Evolutionary conservation across 2,329 filamentous ascomycete genomes (phyloP).

Genomic region (Davidsoniella australis): DNA sequence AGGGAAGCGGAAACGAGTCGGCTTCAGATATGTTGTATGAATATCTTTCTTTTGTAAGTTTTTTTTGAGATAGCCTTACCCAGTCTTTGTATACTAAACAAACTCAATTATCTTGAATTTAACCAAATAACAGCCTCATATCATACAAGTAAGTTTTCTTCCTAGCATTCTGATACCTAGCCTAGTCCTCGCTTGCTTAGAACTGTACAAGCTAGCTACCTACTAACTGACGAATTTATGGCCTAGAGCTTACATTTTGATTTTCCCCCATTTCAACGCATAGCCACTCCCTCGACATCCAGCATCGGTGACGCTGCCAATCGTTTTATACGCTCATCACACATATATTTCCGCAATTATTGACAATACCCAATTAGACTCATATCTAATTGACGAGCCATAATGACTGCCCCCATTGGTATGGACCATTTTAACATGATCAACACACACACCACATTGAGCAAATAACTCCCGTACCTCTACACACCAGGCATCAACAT

Average conservation of each 20-base stretch:
- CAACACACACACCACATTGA: background rate
- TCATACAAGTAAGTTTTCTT: too few species aligned
- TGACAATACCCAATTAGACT: too few species aligned
- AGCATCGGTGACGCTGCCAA: too few species aligned
- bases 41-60: background rate
- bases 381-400: background rate
- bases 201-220: too few species aligned
- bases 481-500: background rate
- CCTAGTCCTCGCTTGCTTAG: too few species aligned
- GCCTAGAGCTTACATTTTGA: background rate
- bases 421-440: background rate
- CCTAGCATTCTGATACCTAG: background rate
- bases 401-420: slow-evolving; percentile 9
- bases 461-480: background rate
- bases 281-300: background rate
- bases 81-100: background rate
- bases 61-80: background rate
- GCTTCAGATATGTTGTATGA: background rate
- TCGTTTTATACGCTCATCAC: too few species aligned
- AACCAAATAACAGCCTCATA: too few species aligned
- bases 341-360: too few species aligned
- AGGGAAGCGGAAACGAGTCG: too few species aligned
- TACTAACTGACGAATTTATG: too few species aligned
- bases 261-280: background rate
- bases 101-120: too few species aligned